These are phyloP conservation scores for Amoeboaphelidium protococcarum DNA, from an alignment of 371 early-diverging fungal species.

Conservation along the genomic window DNA sequence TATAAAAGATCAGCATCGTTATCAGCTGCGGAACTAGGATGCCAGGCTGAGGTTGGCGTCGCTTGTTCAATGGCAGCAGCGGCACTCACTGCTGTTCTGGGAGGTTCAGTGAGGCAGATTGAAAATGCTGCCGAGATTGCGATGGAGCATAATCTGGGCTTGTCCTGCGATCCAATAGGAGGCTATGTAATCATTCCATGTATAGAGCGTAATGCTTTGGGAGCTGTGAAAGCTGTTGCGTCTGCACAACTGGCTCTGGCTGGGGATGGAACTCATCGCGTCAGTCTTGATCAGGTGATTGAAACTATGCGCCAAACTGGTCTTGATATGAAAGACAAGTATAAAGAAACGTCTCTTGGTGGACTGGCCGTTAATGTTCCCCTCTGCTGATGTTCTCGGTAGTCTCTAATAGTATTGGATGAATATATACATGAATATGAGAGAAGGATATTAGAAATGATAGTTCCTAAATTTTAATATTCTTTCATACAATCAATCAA, in stretches of 20 bases:
- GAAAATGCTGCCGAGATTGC: constrained; percentile 91
- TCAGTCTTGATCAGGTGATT: constrained; percentile 78
- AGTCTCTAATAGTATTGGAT: too few relatives aligned
- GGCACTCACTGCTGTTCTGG: constrained; percentile 83
- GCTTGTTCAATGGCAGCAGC: constrained; percentile 90
- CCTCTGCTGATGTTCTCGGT: constrained; percentile 26
- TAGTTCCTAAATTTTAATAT: too few relatives aligned
- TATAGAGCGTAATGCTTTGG: constrained; percentile 79
- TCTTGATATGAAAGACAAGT: constrained; percentile 73
- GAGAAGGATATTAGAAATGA: too few relatives aligned
- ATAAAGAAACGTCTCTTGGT: constrained; percentile 82
- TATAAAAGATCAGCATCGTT: constrained; percentile 83
- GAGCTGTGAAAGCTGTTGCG: constrained; percentile 79
- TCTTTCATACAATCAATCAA: too few relatives aligned
- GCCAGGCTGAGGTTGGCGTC: constrained; percentile 74
- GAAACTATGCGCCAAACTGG: constrained; percentile 89
- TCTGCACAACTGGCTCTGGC: constrained; percentile 79
- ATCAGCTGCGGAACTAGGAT: constrained; percentile 84
- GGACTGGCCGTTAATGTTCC: constrained; percentile 74
- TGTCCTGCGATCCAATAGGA: constrained; percentile 78
- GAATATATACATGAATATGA: too few relatives aligned
- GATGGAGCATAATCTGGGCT: constrained; percentile 74
- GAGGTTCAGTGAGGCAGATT: constrained; percentile 60
- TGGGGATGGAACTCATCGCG: constrained; percentile 63
- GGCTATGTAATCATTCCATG: constrained; percentile 86